Conservation (phyloP, 31 red algal species). For the Endocladia muricata region DNA sequence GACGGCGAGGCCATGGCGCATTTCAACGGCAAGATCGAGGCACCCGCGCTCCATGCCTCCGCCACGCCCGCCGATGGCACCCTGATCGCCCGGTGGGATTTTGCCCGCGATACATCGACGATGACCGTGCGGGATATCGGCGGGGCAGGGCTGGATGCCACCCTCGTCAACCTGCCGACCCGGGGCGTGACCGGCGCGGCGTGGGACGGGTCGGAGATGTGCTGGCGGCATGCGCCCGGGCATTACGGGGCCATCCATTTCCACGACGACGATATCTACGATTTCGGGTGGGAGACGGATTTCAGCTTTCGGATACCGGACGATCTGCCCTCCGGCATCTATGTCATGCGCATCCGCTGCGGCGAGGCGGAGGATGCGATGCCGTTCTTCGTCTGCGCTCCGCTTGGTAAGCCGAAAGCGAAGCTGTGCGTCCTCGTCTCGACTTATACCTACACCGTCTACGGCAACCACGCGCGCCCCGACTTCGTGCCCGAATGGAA, state of each 20-base stretch:
- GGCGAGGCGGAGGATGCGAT: too few species aligned
- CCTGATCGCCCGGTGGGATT: background rate
- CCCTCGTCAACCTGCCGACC: background rate
- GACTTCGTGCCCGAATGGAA: background rate
- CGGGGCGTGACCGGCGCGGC: background rate
- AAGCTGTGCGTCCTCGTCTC: background rate
- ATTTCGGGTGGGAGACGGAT: too few species aligned
- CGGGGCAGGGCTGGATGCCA: background rate
- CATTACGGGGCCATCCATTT: too few species aligned
- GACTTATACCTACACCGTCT: background rate
- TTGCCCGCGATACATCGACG: background rate
- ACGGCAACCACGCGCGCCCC: background rate
- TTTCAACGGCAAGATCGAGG: constrained; percentile 2
- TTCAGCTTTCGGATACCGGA: too few species aligned
- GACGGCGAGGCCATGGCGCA: background rate
- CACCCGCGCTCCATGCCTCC: background rate
- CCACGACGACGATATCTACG: too few species aligned
- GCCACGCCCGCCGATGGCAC: background rate
- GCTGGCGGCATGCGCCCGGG: background rate
- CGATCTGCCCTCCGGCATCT: too few species aligned
- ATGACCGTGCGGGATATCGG: background rate
- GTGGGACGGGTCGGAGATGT: background rate
- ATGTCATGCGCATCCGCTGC: too few species aligned
- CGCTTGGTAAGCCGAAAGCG: too few species aligned
- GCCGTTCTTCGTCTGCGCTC: too few species aligned